These are phyloP conservation scores for Colletotrichum scovillei DNA, from an alignment of 2,329 filamentous ascomycete genomes.

Conservation along the genomic window DNA sequence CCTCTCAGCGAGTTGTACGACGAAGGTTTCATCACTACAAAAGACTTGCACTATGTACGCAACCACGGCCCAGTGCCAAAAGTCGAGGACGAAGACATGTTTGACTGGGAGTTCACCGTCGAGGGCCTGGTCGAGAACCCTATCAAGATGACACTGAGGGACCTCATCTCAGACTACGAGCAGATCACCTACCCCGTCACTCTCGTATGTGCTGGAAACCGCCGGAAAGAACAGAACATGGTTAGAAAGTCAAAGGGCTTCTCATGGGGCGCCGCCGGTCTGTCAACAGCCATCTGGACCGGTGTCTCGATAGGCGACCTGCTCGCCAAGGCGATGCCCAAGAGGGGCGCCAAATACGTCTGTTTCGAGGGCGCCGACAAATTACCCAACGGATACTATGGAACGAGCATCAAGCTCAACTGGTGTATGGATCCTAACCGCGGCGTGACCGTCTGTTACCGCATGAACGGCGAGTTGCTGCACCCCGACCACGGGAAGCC, in stretches of 20 bases:
- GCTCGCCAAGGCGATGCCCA: constrained; percentile 74
- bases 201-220: constrained; percentile 90
- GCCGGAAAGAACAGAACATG: constrained; percentile 92
- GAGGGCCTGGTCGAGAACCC: constrained; percentile 87
- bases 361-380: constrained; percentile 94
- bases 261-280: constrained; percentile 89
- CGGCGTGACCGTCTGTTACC: constrained; percentile 88
- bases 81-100: constrained; percentile 77
- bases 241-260: constrained; percentile 94
- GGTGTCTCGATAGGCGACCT: constrained; percentile 82
- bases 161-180: constrained; percentile 79
- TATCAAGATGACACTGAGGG: constrained; percentile 75
- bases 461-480: constrained; percentile 88
- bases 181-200: constrained; percentile 89
- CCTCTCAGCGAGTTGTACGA: constrained; percentile 83
- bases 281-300: constrained; percentile 90
- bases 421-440: constrained; percentile 87
- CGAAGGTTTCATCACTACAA: constrained; percentile 85
- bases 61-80: constrained; percentile 89
- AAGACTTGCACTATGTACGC: constrained; percentile 90
- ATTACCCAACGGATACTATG: constrained; percentile 88
- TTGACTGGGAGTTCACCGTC: constrained; percentile 84
- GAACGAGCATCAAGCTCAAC: constrained; percentile 87
- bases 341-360: constrained; percentile 79
- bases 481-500: constrained; percentile 89